Conservation (phyloP, 2,329 filamentous ascomycete genomes). For the Venturia oleaginea region DNA sequence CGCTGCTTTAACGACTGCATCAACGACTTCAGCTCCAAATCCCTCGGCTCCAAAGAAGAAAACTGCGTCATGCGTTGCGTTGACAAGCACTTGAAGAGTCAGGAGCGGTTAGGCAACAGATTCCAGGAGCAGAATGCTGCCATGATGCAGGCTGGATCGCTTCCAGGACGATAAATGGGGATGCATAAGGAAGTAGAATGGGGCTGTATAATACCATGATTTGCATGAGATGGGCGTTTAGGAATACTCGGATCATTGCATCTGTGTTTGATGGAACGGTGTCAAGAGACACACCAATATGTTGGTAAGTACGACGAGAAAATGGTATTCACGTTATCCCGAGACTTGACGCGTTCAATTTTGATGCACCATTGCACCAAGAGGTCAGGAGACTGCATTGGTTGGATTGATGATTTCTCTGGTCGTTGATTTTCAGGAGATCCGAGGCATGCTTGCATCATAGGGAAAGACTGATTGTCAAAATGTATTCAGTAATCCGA, state of each 20-base stretch:
- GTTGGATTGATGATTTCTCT: neutral
- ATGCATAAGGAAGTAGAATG: neutral
- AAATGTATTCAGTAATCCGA: neutral
- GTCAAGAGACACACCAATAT: neutral
- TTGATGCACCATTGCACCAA: no score
- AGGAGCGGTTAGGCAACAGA: constrained; percentile 80
- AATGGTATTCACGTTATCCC: neutral
- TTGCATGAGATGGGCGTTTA: neutral
- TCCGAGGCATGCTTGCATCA: neutral
- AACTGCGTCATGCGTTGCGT: constrained; percentile 92
- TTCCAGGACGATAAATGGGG: constrained; percentile 34
- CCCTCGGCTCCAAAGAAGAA: constrained; percentile 76
- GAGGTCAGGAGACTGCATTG: neutral
- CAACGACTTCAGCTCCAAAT: constrained; percentile 97
- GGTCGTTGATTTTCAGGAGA: neutral
- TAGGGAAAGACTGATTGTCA: no score
- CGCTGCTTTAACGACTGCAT: constrained; percentile 96
- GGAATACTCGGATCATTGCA: neutral
- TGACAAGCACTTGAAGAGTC: constrained; percentile 89
- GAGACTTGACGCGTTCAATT: neutral
- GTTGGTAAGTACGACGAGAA: neutral
- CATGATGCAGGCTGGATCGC: constrained; percentile 52
- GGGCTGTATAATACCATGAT: neutral
- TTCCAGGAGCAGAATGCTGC: constrained; percentile 70
- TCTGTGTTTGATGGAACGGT: neutral